Base-by-base conservation (phyloP, 73 alveolate genomes). In the Urostyla sp. region DNA sequence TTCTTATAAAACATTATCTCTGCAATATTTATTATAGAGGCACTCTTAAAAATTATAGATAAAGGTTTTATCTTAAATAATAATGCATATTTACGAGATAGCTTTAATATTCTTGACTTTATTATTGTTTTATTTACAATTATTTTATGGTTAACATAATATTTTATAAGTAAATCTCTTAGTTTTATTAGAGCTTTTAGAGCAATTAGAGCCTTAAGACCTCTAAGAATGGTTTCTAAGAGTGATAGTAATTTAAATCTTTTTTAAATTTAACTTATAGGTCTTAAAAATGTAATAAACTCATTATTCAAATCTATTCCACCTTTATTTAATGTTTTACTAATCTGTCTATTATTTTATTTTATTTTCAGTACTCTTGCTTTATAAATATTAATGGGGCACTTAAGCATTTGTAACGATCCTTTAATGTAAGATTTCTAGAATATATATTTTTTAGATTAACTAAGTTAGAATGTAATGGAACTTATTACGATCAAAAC, bases 191-290 rank as follows among this genome's bases (percentile, higher is more conserved):
- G 75, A 13, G 83, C 84, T 0, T 61, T 87, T 38, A 69, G 95
- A 82, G 92, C 94, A 20, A 56, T 91, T 21, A 58, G 93, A 54
- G 93, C 93, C 0, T 60, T 91, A 11, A 21, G 95, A 23, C 92
- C 93, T 8, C 85, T 89, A 7, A 46, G 95, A 51, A 57, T 88
- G 81, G 91, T 88, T n/a, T 67, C 90, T 13, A 75, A 79, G 45
- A 87, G 72, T 54, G 92, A 88, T n/a, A n/a, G n/a, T n/a, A n/a
- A n/a, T n/a, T n/a, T n/a, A n/a, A n/a, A n/a, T n/a, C n/a, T n/a
- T n/a, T n/a, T n/a, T n/a, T n/a, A n/a, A n/a, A n/a, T n/a, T n/a
- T n/a, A n/a, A n/a, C n/a, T n/a, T n/a, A n/a, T n/a, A 45, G 86
- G 93, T 23, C 35, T 91, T 66, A 91, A 78, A 75, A 80, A 67